Base-by-base conservation (phyloP, 345 rosid species). In the Salix suchowensis region DNA sequence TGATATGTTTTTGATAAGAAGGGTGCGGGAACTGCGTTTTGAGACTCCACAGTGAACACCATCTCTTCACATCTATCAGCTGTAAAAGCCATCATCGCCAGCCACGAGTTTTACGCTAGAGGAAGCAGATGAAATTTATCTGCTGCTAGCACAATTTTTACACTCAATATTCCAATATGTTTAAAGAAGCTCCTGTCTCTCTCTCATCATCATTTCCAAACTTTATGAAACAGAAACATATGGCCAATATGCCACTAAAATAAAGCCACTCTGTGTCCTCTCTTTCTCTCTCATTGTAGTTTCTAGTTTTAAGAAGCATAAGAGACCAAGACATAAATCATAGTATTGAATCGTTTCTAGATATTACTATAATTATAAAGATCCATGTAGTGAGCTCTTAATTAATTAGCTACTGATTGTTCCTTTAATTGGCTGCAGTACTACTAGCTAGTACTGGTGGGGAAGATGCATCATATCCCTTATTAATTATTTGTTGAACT, bases 1-100 rank as follows among this genome's bases (percentile, higher is more conserved):
- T 86, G 82, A 78, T 85, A 89, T 2, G 93, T 89, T 73, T 89
- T 89, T 8, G 86, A 81, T 19, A 89, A 83, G 84, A 88, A 88
- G 3, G 93, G 93, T 2, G 93, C 89, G 36, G 90, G 86, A 64
- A 79, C 82, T 65, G 87, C 76, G 79, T 82, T 87, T 50, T 83
- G 80, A 0, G 83, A 68, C 61, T 87, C 86, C 68, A 83, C 64
- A 12, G 73, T 65, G 32, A 85, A 73, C 69, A 82, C 74, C 85
- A 76, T 54, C 73, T 77, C 79, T 24, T 80, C 85, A 46, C 55
- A 36, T n/a, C 42, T 72, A 66, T 83, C 81, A 75, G 73, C 37
- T 34, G 60, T 70, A 44, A 76, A 55, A 9, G 58, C 81, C 80
- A 78, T 26, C 80, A 78, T 26, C n/a, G 12, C 48, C 46, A 60